These are phyloP conservation scores for Blepharisma japonicum DNA, from an alignment of 73 alveolate species.

Conservation along the genomic window DNA sequence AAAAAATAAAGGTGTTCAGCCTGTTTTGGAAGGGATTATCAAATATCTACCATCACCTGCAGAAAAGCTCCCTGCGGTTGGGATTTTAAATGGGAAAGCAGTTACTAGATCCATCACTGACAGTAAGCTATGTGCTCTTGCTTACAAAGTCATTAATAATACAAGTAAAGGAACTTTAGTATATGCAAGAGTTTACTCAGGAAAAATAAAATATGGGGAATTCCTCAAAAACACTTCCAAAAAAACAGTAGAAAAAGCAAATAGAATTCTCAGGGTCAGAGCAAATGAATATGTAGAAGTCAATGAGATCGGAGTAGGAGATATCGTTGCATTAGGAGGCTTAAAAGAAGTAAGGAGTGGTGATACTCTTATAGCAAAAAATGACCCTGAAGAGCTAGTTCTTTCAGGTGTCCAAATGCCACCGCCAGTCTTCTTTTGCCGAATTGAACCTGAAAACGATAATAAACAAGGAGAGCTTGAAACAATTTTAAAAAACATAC, in stretches of 20 bases:
- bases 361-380: constrained; percentile 58
- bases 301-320: constrained; percentile 70
- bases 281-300: constrained; percentile 71
- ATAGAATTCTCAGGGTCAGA: constrained; percentile 60
- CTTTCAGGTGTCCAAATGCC: constrained; percentile 74
- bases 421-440: constrained; percentile 85
- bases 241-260: constrained; percentile 44
- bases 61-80: constrained; percentile 41
- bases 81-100: constrained; percentile 33
- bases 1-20: constrained; percentile 81
- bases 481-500: constrained; percentile 48
- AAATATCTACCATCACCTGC: constrained; percentile 73
- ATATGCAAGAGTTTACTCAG: constrained; percentile 74
- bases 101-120: background rate
- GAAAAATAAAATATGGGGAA: constrained; percentile 48
- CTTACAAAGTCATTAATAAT: constrained; percentile 75
- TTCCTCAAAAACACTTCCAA: constrained; percentile 33
- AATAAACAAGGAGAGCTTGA: constrained; percentile 55
- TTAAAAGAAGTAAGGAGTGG: constrained; percentile 58
- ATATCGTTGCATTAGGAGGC: constrained; percentile 80
- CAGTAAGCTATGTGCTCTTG: constrained; percentile 55
- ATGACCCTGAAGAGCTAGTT: constrained; percentile 54
- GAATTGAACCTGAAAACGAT: constrained; percentile 65
- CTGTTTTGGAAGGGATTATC: constrained; percentile 69
- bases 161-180: constrained; percentile 68